These are phyloP conservation scores for Spergularia azorica DNA, from an alignment of 179 eudicot genomes.

Conservation along the genomic window DNA sequence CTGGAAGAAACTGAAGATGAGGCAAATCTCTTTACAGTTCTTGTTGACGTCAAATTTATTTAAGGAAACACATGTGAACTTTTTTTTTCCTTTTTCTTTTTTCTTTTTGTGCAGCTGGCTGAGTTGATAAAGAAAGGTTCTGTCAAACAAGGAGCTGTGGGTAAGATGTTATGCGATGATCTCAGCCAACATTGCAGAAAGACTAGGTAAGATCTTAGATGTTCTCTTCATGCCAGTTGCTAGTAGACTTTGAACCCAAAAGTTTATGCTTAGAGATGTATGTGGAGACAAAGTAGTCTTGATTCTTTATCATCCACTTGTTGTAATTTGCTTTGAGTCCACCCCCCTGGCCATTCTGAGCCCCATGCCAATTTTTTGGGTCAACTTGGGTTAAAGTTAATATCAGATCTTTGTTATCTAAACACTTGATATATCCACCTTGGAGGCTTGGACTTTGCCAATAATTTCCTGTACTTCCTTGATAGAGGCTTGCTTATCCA, in stretches of 20 bases:
- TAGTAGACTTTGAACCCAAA: background rate
- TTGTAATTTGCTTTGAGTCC: no score
- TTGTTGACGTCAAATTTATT: background rate
- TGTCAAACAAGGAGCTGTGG: conserved; percentile 71
- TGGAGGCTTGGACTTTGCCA: no score
- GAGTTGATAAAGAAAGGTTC: conserved; percentile 78
- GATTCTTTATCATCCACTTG: no score
- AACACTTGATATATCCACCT: no score
- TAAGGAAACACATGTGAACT: conserved; percentile 9
- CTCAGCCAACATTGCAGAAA: conserved; percentile 70
- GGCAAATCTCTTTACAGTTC: conserved; percentile 44
- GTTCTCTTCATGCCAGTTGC: background rate
- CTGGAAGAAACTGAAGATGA: conserved; percentile 96
- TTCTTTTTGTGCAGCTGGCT: conserved; percentile 54
- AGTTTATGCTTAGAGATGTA: background rate
- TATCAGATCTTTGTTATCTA: no score
- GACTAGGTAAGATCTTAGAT: conserved; percentile 47
- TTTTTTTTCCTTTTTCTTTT: background rate
- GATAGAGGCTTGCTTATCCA: no score
- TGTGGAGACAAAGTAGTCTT: background rate
- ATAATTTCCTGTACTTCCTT: no score
- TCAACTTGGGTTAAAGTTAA: no score
- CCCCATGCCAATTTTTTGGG: no score
- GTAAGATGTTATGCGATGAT: conserved; percentile 77
- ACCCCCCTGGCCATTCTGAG: no score